A percentile compares a stretch with the other conserved stretches of the same genome.
phyloP scores from a whole-genome alignment of 371 early-diverging fungal species.

The Capniomyces stellatus region DNA sequence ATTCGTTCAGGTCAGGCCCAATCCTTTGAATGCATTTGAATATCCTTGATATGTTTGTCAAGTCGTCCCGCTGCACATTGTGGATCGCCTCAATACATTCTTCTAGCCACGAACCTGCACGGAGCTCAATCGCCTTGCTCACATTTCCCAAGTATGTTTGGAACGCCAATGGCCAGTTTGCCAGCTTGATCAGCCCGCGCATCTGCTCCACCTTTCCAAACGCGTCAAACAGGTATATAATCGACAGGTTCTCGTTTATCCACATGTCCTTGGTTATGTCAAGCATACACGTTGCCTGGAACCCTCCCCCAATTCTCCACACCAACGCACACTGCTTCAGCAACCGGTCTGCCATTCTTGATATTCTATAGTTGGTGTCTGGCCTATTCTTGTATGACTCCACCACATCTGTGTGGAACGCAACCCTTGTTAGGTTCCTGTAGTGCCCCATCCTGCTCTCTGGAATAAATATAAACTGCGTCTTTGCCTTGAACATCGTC shows the following conservation, averaged over 20 bases:
- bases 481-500: not conserved
- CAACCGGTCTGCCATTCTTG: conserved; percentile 37
- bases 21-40: conserved; percentile 11
- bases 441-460: conserved; percentile 12
- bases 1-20: conserved; percentile 7
- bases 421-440: conserved; percentile 7
- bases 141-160: conserved; percentile 15
- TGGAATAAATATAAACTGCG: conserved; percentile 21
- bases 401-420: conserved; percentile 14
- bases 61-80: conserved; percentile 19
- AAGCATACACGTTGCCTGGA: conserved; percentile 39
- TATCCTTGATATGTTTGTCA: conserved; percentile 23
- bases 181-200: conserved; percentile 25
- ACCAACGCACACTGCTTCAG: conserved; percentile 46
- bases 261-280: conserved; percentile 36
- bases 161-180: conserved; percentile 30
- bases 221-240: conserved; percentile 26
- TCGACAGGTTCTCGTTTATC: conserved; percentile 23
- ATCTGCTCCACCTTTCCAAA: conserved; percentile 27
- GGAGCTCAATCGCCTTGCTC: conserved; percentile 9
- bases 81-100: conserved; percentile 29
- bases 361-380: conserved; percentile 4
- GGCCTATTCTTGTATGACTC: not conserved
- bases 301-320: conserved; percentile 48
- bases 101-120: conserved; percentile 11